Conservation (phyloP, 805 yeast genomes). For the Scheffersomyces coipomensis region DNA sequence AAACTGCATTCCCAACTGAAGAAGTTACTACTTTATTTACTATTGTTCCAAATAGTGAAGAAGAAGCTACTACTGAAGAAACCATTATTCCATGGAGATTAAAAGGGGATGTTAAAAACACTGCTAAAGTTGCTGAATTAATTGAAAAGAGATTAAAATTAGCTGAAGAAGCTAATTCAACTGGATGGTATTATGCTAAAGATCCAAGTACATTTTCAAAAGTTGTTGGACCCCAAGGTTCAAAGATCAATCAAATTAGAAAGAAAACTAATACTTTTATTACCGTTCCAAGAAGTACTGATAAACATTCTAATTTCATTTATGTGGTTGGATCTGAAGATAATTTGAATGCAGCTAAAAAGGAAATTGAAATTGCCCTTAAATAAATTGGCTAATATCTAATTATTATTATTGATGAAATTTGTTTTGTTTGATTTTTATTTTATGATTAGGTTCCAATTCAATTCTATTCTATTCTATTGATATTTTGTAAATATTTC, state of each 20-base stretch:
- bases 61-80: conserved; percentile 16
- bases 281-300: conserved; percentile 60
- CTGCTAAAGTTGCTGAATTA: conserved; percentile 50
- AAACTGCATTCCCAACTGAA: conserved; percentile 41
- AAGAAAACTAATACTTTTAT: conserved; percentile 55
- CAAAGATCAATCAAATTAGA: conserved; percentile 62
- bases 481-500: too few species aligned
- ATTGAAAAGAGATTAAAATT: conserved; percentile 50
- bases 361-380: conserved; percentile 13
- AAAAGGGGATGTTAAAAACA: conserved; percentile 49
- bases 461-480: too few species aligned
- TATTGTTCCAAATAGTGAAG: conserved; percentile 38
- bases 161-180: conserved; percentile 44
- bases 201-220: conserved; percentile 54
- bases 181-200: conserved; percentile 64
- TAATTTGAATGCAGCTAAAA: conserved; percentile 40
- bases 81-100: conserved; percentile 64
- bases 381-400: too few species aligned
- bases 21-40: conserved; percentile 37
- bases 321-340: conserved; percentile 60
- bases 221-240: conserved; percentile 77
- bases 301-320: conserved; percentile 51
- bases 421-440: too few species aligned
- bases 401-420: too few species aligned
- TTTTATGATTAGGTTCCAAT: too few species aligned